A percentile compares a stretch with the other conserved stretches of the same genome.
Evolutionary conservation across 2,329 filamentous ascomycete species (phyloP).

Genomic region (Arthroderma sp.): DNA sequence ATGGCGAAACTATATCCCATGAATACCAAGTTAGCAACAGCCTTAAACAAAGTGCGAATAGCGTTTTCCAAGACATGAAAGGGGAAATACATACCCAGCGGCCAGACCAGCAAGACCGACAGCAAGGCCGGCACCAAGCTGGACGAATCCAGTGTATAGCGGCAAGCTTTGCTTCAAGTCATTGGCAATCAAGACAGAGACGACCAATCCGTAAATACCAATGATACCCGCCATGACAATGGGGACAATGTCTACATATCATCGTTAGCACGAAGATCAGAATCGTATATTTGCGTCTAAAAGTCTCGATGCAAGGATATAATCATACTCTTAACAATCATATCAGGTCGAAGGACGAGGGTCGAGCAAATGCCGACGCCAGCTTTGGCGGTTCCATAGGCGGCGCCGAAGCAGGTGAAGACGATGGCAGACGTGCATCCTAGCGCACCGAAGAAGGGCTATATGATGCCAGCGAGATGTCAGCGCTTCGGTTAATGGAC

Average conservation of each 20-base stretch:
- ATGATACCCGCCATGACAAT: slow-evolving; percentile 99
- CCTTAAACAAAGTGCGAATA: not conserved
- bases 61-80: not conserved
- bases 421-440: slow-evolving; percentile 91
- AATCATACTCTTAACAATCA: slow-evolving; percentile 95
- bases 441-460: slow-evolving; percentile 95
- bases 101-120: slow-evolving; percentile 74
- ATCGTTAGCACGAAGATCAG: slow-evolving; percentile 9
- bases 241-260: slow-evolving; percentile 74
- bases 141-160: slow-evolving; percentile 72
- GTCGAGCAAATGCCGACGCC: slow-evolving; percentile 97
- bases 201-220: slow-evolving; percentile 91
- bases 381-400: slow-evolving; percentile 98
- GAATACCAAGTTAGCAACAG: not conserved
- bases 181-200: slow-evolving; percentile 76
- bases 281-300: not conserved
- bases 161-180: slow-evolving; percentile 59
- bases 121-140: slow-evolving; percentile 69
- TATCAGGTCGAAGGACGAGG: slow-evolving; percentile 92
- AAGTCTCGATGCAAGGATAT: not conserved
- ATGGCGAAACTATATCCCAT: slow-evolving; percentile 54
- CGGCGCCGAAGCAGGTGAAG: slow-evolving; percentile 91
- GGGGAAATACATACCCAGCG: slow-evolving; percentile 42
- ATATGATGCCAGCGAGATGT: slow-evolving; percentile 12
- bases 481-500: slow-evolving; percentile 4